Evolutionary conservation across 345 rosid species (phyloP).

Genomic region (Passiflora organensis): DNA sequence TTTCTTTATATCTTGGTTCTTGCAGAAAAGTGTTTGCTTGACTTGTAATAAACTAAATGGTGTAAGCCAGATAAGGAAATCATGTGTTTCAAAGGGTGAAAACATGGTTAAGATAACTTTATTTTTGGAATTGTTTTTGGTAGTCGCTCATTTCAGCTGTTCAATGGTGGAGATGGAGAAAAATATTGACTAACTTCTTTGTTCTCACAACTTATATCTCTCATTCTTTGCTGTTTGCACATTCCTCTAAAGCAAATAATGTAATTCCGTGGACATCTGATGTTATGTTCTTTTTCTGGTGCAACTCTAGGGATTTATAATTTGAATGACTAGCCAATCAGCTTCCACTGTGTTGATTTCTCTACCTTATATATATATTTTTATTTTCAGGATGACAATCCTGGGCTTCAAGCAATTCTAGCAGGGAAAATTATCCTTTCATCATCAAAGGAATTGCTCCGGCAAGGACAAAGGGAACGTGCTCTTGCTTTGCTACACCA

Average conservation of each 20-base stretch:
- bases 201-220: background rate
- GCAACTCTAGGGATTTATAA: too few species aligned
- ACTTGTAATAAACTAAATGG: too few species aligned
- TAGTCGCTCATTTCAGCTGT: background rate
- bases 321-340: background rate
- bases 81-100: background rate
- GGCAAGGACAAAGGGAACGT: conserved; percentile 83
- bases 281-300: too few species aligned
- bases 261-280: too few species aligned
- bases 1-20: too few species aligned
- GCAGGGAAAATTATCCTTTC: conserved; percentile 55
- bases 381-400: conserved; percentile 58
- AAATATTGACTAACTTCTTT: background rate
- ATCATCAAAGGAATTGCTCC: conserved; percentile 58
- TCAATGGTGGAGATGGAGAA: background rate
- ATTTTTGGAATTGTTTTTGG: background rate
- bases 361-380: conserved; percentile 10
- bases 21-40: too few species aligned
- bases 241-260: background rate
- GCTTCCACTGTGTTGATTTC: conserved; percentile 5
- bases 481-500: conserved; percentile 84
- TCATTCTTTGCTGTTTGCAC: too few species aligned
- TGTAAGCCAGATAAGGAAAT: too few species aligned
- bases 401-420: conserved; percentile 58
- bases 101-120: background rate